Conservation (phyloP, 2,329 filamentous ascomycete genomes). For the Cytospora chrysosperma region DNA sequence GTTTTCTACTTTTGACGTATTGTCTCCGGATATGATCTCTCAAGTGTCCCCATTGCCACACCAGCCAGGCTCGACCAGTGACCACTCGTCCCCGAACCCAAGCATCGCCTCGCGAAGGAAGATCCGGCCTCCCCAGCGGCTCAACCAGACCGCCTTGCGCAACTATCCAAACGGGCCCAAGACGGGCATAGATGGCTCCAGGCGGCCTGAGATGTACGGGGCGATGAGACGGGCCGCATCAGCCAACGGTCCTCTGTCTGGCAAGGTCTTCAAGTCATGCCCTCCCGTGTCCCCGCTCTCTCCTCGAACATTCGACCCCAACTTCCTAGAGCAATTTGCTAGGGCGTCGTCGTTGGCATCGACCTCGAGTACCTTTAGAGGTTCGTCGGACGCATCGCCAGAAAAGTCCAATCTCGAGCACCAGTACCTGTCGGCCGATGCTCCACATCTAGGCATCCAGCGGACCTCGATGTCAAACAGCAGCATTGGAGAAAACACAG, state of each 20-base stretch:
- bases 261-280: slow-evolving; percentile 42
- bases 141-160: slow-evolving; percentile 47
- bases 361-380: slow-evolving; percentile 15
- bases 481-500: slow-evolving; percentile 39
- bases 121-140: slow-evolving; percentile 47
- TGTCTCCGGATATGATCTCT: slow-evolving; percentile 34
- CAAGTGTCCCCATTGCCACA: slow-evolving; percentile 29
- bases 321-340: slow-evolving; percentile 26
- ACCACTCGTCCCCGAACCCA: slow-evolving; percentile 42
- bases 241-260: slow-evolving; percentile 42
- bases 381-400: slow-evolving; percentile 13
- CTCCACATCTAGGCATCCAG: slow-evolving; percentile 32
- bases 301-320: slow-evolving; percentile 45
- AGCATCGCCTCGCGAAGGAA: slow-evolving; percentile 56
- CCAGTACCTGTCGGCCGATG: slow-evolving; percentile 23
- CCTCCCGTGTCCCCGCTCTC: slow-evolving; percentile 39
- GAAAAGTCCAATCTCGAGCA: slow-evolving; percentile 18
- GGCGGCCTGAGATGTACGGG: slow-evolving; percentile 44
- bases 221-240: slow-evolving; percentile 57
- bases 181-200: slow-evolving; percentile 47
- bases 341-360: slow-evolving; percentile 11
- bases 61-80: slow-evolving; percentile 23
- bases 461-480: slow-evolving; percentile 26
- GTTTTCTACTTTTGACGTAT: slow-evolving; percentile 25
- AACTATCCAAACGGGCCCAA: slow-evolving; percentile 46